A percentile compares a stretch with the other conserved stretches of the same genome.
Conservation (phyloP, 129 eudicot genomes). For the Chrysanthemum seticuspe region DNA sequence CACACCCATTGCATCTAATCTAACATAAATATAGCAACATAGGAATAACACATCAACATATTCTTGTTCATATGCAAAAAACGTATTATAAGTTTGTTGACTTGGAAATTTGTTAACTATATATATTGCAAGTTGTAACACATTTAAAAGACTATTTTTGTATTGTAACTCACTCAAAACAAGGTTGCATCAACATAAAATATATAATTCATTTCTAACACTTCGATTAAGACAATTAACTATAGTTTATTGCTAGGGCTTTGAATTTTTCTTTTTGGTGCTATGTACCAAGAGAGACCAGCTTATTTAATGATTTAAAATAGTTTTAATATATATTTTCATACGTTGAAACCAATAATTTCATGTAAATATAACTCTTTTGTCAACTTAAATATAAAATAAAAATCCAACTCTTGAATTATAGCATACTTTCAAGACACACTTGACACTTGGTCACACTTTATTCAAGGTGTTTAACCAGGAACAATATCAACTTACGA, state of each 20-base stretch:
- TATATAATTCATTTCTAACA: conserved; percentile 14
- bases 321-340: neutral
- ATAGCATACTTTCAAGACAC: neutral
- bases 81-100: conserved; percentile 4
- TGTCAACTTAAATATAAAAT: neutral
- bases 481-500: neutral
- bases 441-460: neutral
- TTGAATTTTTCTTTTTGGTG: conserved; percentile 1
- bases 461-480: neutral
- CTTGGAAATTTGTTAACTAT: neutral
- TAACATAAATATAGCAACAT: neutral
- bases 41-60: neutral
- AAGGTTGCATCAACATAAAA: conserved; percentile 24
- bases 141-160: conserved; percentile 9
- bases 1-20: too few species aligned
- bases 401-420: neutral
- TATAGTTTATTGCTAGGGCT: neutral
- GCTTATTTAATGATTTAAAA: neutral
- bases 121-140: conserved; percentile 14
- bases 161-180: conserved; percentile 20
- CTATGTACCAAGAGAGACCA: conserved; percentile 10
- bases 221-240: conserved; percentile 1
- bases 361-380: neutral
- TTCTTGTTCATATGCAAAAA: neutral
- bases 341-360: neutral